Conservation (phyloP, 2,329 filamentous ascomycete species). For the Colletotrichum truncatum region DNA sequence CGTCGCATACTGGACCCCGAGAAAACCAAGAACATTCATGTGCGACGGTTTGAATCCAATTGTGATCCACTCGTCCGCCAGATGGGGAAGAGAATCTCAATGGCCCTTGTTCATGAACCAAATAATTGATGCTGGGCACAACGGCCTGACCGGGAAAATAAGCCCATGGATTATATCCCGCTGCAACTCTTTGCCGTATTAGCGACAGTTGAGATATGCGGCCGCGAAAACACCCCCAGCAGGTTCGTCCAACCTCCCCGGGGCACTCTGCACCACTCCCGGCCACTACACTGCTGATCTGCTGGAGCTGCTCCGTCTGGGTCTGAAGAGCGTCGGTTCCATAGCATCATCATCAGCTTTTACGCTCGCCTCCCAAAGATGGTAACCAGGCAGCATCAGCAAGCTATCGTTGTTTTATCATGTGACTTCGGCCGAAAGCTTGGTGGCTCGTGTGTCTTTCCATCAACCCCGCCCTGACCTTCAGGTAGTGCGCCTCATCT, state of each 20-base stretch:
- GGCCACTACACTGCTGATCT: neutral
- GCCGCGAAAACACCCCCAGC: neutral
- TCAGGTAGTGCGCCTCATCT: neutral
- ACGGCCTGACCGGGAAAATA: neutral
- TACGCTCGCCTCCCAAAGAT: neutral
- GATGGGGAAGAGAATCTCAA: constrained; percentile 9
- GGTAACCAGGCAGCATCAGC: neutral
- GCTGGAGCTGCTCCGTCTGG: neutral
- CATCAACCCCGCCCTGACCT: neutral
- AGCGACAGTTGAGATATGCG: neutral
- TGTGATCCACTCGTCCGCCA: constrained; percentile 1
- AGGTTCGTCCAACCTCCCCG: neutral
- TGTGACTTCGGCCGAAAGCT: neutral
- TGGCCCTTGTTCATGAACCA: constrained; percentile 5
- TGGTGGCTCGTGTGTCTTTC: neutral
- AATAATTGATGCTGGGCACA: neutral
- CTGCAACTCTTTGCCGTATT: constrained; percentile 2
- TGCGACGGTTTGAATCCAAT: constrained; percentile 11
- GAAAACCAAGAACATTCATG: constrained; percentile 2
- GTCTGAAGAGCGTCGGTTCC: no score
- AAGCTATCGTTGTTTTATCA: neutral
- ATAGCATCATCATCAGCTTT: neutral
- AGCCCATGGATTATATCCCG: neutral
- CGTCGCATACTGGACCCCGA: constrained; percentile 26
- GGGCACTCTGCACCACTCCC: neutral